Conservation (phyloP, 2,329 filamentous ascomycete genomes). For the Myrmaecium sp. region DNA sequence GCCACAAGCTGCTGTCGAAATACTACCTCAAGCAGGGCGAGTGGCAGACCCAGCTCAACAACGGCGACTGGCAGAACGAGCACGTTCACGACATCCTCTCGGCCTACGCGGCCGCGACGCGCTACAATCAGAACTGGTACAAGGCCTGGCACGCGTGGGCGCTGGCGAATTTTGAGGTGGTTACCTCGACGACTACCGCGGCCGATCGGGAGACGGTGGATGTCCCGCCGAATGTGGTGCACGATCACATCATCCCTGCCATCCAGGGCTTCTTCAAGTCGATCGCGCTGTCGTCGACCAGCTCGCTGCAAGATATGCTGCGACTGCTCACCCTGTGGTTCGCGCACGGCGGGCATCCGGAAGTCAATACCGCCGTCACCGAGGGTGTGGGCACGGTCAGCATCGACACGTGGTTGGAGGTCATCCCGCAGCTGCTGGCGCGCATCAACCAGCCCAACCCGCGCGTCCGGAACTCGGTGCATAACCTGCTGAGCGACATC, state of each 20-base stretch:
- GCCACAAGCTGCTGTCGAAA: conserved; percentile 65
- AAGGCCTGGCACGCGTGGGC: conserved; percentile 99
- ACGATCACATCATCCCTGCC: conserved; percentile 84
- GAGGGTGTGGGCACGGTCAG: conserved; percentile 86
- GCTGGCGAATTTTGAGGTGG: conserved; percentile 93
- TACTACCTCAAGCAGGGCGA: conserved; percentile 94
- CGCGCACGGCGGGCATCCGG: conserved; percentile 69
- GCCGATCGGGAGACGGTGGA: conserved; percentile 41
- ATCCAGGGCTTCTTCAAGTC: conserved; percentile 96
- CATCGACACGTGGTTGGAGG: conserved; percentile 96
- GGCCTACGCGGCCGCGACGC: conserved; percentile 84
- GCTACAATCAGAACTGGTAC: conserved; percentile 90
- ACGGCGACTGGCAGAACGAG: conserved; percentile 75
- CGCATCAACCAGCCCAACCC: conserved; percentile 92
- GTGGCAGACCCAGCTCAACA: conserved; percentile 77
- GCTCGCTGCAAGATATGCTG: conserved; percentile 88
- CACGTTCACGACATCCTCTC: conserved; percentile 74
- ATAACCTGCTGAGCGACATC: conserved; percentile 81
- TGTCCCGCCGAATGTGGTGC: conserved; percentile 50
- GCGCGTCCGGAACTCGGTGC: conserved; percentile 75
- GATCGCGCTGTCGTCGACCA: conserved; percentile 77
- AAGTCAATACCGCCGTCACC: conserved; percentile 75
- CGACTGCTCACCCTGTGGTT: conserved; percentile 93
- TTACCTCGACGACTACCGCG: conserved; percentile 59
- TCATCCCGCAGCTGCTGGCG: conserved; percentile 93